These are phyloP conservation scores for Corymbia citriodora DNA, from an alignment of 441 rosid genomes.

Conservation along the genomic window DNA sequence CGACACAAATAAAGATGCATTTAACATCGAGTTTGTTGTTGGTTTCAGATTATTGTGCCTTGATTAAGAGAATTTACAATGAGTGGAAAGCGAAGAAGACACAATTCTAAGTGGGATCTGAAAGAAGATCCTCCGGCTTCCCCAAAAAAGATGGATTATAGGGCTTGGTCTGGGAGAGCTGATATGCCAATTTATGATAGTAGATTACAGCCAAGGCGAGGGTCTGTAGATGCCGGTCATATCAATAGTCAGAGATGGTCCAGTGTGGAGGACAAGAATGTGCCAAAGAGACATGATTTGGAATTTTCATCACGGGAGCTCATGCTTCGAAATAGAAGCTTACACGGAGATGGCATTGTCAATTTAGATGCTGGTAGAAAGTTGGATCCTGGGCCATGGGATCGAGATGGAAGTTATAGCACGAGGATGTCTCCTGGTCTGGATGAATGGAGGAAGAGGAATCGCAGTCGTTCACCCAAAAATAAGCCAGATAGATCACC, in stretches of 20 bases:
- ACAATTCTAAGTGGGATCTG: constrained; percentile 77
- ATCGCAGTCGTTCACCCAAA: constrained; percentile 48
- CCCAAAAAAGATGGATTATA: constrained; percentile 26
- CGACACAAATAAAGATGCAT: not conserved
- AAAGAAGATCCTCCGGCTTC: constrained; percentile 55
- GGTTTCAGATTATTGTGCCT: not conserved
- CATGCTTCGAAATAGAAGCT: constrained; percentile 52
- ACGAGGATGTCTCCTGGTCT: constrained; percentile 73
- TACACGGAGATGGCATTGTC: constrained; percentile 35
- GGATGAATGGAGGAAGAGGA: constrained; percentile 66
- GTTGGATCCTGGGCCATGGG: constrained; percentile 29
- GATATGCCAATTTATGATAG: constrained; percentile 33
- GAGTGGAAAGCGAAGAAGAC: constrained; percentile 66
- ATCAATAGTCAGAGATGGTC: constrained; percentile 48
- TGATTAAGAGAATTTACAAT: constrained; percentile 27
- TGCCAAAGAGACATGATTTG: constrained; percentile 21
- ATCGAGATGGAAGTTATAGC: constrained; percentile 42
- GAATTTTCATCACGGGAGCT: constrained; percentile 39
- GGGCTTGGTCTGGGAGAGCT: constrained; percentile 36
- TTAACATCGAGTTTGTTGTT: not conserved
- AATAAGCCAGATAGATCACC: constrained; percentile 46
- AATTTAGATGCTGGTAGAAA: constrained; percentile 32
- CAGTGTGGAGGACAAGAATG: constrained; percentile 24
- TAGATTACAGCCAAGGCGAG: constrained; percentile 36
- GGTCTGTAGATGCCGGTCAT: constrained; percentile 36